Evolutionary conservation across 345 rosid genomes (phyloP), one percentile per base, ranked within the genome.

Genomic region (Citrus inodora): DNA sequence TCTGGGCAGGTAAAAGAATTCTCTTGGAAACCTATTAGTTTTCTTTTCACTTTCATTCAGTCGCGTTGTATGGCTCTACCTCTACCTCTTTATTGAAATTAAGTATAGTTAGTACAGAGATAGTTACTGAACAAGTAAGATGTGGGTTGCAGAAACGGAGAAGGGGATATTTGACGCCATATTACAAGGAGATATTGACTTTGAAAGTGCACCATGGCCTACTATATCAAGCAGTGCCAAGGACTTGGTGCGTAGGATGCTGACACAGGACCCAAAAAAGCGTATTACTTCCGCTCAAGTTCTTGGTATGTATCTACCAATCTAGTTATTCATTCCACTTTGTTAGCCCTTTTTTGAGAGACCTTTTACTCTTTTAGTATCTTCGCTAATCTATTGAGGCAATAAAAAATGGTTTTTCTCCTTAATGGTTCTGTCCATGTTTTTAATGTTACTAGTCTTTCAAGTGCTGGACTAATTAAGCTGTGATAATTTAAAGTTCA

Each of bases 161-260:
- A 88, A 86, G 71, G 97, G 92, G 42, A 95, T 93, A 77, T 95
- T 93, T 79, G 90, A 89, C 73, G 94, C 95, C 51, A 86, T 95
- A 83, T 68, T 91, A 75, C 80, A 87, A 78, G 98, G 98, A 70
- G 81, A 89, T 14, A 89, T 95, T 67, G 98, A 93, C 81, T 95
- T 93, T 81, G 88, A 88, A 32, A 84, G 81, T 76, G 8, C 83
- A 32, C 98, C 98, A 13, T 95, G 98, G 98, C 98, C 98, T 13
- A 80, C 82, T 13, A 93, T 93, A 78, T 90, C 98, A 38, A 63
- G 67, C 46, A 89, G 93, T 86, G 98, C 98, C 61, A 95, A 93
- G 80, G 98, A 95, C 85, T 81, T 95, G 79, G 86, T 93, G 28
- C 86, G 90, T 71, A 88, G 38, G 78, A 95, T 95, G 98, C 82